Evolutionary conservation across 257 asterid genomes (phyloP).

Genomic region (Misopates orontium): DNA sequence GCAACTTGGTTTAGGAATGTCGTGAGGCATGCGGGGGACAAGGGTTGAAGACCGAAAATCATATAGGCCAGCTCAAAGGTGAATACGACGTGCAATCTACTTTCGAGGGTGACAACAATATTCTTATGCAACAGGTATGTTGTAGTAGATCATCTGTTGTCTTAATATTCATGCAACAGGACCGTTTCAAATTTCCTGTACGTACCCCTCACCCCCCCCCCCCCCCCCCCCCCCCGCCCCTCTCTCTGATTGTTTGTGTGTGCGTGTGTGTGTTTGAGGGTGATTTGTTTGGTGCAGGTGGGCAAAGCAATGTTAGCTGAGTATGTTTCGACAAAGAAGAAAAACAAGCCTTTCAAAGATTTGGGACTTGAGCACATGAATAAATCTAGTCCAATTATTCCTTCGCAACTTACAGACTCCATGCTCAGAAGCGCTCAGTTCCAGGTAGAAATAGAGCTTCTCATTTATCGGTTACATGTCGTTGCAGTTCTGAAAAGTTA

Average conservation of each 20-base stretch:
- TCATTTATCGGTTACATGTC: not conserved
- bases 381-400: conserved; percentile 58
- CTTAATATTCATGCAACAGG: not conserved
- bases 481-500: conserved; percentile 18
- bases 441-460: conserved; percentile 55
- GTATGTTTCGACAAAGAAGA: conserved; percentile 58
- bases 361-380: conserved; percentile 97
- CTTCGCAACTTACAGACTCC: conserved; percentile 53
- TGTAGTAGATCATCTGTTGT: too few relatives aligned
- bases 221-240: too few relatives aligned
- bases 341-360: conserved; percentile 68
- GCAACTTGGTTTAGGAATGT: conserved; percentile 62
- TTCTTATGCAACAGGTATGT: conserved; percentile 95
- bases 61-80: conserved; percentile 85
- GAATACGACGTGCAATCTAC: conserved; percentile 95
- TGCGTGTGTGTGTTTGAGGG: too few relatives aligned
- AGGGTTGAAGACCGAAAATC: conserved; percentile 92
- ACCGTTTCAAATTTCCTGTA: not conserved
- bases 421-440: conserved; percentile 52
- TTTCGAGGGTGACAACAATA: conserved; percentile 98
- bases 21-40: conserved; percentile 99
- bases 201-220: too few relatives aligned
- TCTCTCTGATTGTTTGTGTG: too few relatives aligned
- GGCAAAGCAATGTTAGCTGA: conserved; percentile 89
- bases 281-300: conserved; percentile 47